These are phyloP conservation scores for Termitomyces sp. DNA, from an alignment of 768 basidiomycete species.

Conservation along the genomic window DNA sequence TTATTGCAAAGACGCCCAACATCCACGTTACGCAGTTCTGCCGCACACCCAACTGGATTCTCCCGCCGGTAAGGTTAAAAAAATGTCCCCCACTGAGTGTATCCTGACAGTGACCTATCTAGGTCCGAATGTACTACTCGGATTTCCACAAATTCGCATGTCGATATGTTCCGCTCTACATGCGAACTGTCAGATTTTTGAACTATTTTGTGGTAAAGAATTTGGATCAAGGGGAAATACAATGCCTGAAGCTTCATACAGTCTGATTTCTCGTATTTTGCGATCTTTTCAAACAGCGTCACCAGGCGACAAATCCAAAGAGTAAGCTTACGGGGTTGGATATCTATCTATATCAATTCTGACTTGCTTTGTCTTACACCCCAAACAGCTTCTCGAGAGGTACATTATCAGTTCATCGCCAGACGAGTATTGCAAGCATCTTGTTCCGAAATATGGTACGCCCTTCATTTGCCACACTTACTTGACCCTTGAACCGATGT, in stretches of 20 bases:
- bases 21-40: constrained; percentile 46
- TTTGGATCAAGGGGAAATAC: neutral
- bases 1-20: constrained; percentile 36
- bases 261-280: constrained; percentile 8
- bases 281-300: constrained; percentile 10
- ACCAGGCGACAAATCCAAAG: constrained; percentile 3
- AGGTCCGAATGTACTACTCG: constrained; percentile 26
- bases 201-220: constrained; percentile 15
- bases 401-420: constrained; percentile 43
- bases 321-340: neutral
- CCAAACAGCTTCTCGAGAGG: constrained; percentile 13
- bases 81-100: no score
- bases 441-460: constrained; percentile 50
- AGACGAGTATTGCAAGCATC: constrained; percentile 34
- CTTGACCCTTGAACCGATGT: neutral
- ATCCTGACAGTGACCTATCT: neutral
- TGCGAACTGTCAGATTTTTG: constrained; percentile 24
- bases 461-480: neutral
- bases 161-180: constrained; percentile 33
- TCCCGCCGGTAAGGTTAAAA: constrained; percentile 35
- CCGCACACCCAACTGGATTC: constrained; percentile 46
- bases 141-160: constrained; percentile 36
- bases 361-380: neutral
- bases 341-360: no score
- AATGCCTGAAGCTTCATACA: neutral